phyloP scores from a whole-genome alignment of 306 rosid species.

The Inga laurina region DNA sequence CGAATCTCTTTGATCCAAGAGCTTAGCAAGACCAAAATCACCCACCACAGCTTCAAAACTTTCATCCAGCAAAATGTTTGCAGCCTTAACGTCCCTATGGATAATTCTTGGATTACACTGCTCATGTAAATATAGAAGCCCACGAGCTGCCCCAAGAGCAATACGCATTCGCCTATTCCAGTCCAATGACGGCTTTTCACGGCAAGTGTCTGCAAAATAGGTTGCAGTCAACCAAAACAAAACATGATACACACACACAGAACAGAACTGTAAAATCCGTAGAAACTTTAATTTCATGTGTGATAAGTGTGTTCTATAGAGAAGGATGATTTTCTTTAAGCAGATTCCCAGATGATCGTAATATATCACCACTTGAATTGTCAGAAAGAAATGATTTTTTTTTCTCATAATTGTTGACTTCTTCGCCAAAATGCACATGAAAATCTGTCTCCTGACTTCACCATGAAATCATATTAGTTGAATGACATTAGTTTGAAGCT shows the following conservation, averaged over 20 bases:
- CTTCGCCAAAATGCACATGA: conserved; percentile 5
- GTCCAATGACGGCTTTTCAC: conserved; percentile 79
- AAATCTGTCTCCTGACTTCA: not conserved
- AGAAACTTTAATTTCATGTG: not conserved
- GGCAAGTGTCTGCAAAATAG: conserved; percentile 54
- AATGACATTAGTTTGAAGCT: conserved; percentile 21
- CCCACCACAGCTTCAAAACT: conserved; percentile 96
- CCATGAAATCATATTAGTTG: not conserved
- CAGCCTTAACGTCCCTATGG: conserved; percentile 99
- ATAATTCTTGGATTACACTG: conserved; percentile 92
- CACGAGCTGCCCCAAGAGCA: conserved; percentile 89
- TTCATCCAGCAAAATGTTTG: conserved; percentile 87
- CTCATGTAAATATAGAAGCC: conserved; percentile 89
- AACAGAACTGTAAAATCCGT: not conserved
- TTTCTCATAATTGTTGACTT: not conserved
- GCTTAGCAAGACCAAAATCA: conserved; percentile 97
- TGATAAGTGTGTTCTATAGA: not conserved
- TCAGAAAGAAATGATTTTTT: not conserved
- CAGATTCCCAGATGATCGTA: conserved; percentile 2
- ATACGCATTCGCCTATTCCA: conserved; percentile 80
- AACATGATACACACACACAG: not conserved
- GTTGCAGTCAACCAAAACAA: conserved; percentile 6
- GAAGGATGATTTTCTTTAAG: not conserved
- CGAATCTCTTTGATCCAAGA: conserved; percentile 91
- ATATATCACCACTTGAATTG: conserved; percentile 2